Evolutionary conservation across 2,329 filamentous ascomycete species (phyloP).

Genomic region (Talaromyces sp.): DNA sequence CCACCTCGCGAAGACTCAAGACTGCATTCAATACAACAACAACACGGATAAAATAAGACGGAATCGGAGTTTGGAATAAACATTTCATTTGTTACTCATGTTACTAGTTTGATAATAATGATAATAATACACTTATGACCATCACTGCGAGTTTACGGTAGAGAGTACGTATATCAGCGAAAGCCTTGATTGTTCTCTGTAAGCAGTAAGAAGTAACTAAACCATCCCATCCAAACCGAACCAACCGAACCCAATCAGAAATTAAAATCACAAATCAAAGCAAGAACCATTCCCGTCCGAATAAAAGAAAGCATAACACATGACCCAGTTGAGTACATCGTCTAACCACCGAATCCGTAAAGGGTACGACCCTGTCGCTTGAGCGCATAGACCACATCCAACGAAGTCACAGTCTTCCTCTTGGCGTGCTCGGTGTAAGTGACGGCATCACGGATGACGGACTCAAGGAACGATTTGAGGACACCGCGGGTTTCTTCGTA

Average conservation of each 20-base stretch:
- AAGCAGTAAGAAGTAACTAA: background rate
- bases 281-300: background rate
- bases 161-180: background rate
- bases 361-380: conserved; percentile 66
- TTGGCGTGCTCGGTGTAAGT: conserved; percentile 82
- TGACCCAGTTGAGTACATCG: conserved; percentile 4
- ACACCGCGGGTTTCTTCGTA: conserved; percentile 80
- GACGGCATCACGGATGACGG: conserved; percentile 74
- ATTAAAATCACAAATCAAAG: background rate
- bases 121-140: conserved; percentile 1
- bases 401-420: conserved; percentile 58
- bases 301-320: background rate
- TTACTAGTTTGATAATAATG: background rate
- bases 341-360: conserved; percentile 86
- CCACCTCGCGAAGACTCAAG: conserved; percentile 5
- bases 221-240: conserved; percentile 1
- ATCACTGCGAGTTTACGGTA: background rate
- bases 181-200: background rate
- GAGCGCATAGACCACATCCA: conserved; percentile 62
- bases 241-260: background rate
- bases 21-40: background rate
- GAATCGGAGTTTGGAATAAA: conserved; percentile 6
- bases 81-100: background rate
- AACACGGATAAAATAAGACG: background rate
- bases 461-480: conserved; percentile 78